Base-by-base conservation (phyloP, 345 rosid genomes). In the Rhizophora apiculata region DNA sequence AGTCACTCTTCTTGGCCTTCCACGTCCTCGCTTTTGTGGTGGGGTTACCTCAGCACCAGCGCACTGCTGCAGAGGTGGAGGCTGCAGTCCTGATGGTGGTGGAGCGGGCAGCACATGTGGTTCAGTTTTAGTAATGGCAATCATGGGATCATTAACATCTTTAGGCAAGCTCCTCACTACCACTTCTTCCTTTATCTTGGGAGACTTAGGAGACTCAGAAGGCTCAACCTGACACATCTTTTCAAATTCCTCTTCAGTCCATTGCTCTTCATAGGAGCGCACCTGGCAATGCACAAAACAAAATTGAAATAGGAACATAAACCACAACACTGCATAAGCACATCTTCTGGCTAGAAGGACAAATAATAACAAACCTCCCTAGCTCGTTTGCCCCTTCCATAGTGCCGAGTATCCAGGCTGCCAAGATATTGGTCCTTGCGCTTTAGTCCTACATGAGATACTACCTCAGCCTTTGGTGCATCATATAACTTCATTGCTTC, bases 221-320 rank as follows among this genome's bases (percentile, higher is more conserved):
- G 89, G 67, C 31, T 90, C 98, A 72, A 32, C 90, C 80, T 93
- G 90, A 81, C 98, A 93, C 81, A 93, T 46, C 81, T 85, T 90
- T 69, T 93, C 98, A 81, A 93, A 93, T 82, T 93, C 98, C 76
- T 90, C 96, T 74, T 93, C 98, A 39, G 98, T 88, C 87, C 86
- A 79, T 80, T 90, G 89, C 79, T 93, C 98, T 85, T 90, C 96
- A 36, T 93, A 93, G 19, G 98, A 90, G 24, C 93, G 93, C 68
- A 93, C 96, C 98, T 93, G 60, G 55, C 19, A 29, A 59, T 68
- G 51, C 6, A 60, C 39, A 46, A 49, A 39, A 3, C 32, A 31
- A 71, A 72, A 60, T 75, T 27, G 16, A 24, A 63, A 54, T 51
- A 24, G 11, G 9, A 64, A 22, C 21, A 31, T 49, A 52, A 60